phyloP scores from a whole-genome alignment of 768 basidiomycete genomes.

The Leccinum boreale region DNA sequence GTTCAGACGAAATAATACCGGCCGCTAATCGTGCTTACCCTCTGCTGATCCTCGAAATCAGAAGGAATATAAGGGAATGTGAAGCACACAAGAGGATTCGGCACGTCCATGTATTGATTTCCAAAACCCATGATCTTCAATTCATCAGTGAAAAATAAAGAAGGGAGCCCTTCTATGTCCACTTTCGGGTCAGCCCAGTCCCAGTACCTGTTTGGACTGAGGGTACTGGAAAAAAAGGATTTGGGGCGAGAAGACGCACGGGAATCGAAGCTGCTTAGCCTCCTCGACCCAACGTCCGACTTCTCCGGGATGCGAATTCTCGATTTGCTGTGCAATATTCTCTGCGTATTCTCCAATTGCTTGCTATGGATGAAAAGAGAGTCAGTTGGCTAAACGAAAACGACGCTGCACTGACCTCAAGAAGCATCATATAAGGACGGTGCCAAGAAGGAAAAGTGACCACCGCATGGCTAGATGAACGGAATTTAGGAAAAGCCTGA shows the following conservation, averaged over 20 bases:
- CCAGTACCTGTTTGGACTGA: constrained; percentile 22
- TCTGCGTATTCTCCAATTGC: constrained; percentile 23
- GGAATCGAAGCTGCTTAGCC: constrained; percentile 27
- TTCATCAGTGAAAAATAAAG: constrained; percentile 16
- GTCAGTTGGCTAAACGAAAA: not conserved
- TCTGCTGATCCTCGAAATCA: constrained; percentile 16
- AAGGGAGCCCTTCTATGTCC: constrained; percentile 16
- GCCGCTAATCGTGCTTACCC: constrained; percentile 1
- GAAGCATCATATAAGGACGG: constrained; percentile 25
- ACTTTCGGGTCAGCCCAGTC: constrained; percentile 28
- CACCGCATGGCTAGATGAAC: constrained; percentile 15
- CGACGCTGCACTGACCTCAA: constrained; percentile 15
- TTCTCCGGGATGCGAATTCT: constrained; percentile 16
- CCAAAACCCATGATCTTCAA: constrained; percentile 7
- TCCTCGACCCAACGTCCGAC: constrained; percentile 15
- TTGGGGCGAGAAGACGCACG: constrained; percentile 11
- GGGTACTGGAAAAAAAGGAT: too few relatives aligned
- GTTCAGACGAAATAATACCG: not conserved
- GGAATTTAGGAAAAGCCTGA: not conserved
- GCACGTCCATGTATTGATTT: constrained; percentile 7
- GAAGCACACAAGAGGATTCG: constrained; percentile 21
- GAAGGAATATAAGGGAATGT: constrained; percentile 12
- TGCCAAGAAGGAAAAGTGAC: constrained; percentile 25
- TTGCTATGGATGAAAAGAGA: constrained; percentile 19
- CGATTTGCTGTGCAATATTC: constrained; percentile 24